phyloP scores from a whole-genome alignment of 176 grass and related monocot genomes.

The Carex cristatella region DNA sequence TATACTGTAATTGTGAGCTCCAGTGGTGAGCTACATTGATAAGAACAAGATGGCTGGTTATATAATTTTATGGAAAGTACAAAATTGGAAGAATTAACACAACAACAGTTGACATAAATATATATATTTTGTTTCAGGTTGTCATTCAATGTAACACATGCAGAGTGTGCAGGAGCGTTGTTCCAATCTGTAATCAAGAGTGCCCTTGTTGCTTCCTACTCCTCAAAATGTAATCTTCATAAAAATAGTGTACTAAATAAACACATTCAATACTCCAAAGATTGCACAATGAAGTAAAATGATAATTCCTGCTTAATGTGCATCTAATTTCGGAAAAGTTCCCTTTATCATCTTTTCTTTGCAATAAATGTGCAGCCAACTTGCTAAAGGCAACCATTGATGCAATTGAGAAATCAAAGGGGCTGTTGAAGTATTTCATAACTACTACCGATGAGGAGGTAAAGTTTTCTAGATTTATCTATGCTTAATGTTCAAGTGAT shows the following conservation, averaged over 20 bases:
- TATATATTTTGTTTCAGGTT: slow-evolving; percentile 46
- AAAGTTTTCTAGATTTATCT: slow-evolving; percentile 18
- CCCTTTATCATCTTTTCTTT: background rate
- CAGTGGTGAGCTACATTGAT: background rate
- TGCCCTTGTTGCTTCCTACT: slow-evolving; percentile 50
- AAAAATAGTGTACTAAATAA: background rate
- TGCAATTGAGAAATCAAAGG: slow-evolving; percentile 66
- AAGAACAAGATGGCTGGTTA: background rate
- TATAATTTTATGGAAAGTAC: background rate
- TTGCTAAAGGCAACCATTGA: slow-evolving; percentile 50
- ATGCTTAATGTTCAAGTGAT: background rate
- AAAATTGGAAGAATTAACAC: background rate
- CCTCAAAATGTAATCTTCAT: slow-evolving; percentile 42
- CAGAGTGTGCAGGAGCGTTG: slow-evolving; percentile 75
- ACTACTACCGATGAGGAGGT: slow-evolving; percentile 78
- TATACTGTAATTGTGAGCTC: background rate
- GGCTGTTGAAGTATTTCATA: slow-evolving; percentile 68
- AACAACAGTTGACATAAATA: background rate
- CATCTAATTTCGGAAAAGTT: background rate
- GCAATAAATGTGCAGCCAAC: slow-evolving; percentile 32
- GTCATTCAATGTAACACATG: slow-evolving; percentile 68
- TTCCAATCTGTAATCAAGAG: slow-evolving; percentile 69
- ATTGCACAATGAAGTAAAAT: background rate
- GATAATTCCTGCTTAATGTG: background rate
- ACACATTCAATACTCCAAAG: background rate